These are phyloP conservation scores for Penicillium daleae DNA, from an alignment of 495 filamentous ascomycete genomes.

Conservation along the genomic window DNA sequence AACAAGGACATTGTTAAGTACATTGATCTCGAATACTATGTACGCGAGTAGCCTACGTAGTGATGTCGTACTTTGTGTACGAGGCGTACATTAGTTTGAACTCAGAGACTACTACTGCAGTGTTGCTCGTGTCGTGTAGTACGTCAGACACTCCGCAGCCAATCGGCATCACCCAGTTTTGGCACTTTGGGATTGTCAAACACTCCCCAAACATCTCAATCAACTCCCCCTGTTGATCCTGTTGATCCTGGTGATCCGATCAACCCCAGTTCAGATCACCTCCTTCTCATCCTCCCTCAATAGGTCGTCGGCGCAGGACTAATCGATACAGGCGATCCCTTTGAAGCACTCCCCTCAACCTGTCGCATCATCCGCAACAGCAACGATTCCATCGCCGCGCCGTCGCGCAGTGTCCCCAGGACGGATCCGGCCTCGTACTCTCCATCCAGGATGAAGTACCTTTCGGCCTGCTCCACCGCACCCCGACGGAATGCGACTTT, in stretches of 20 bases:
- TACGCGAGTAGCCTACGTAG: neutral
- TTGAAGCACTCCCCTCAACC: constrained; percentile 35
- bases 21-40: neutral
- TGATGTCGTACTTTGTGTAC: neutral
- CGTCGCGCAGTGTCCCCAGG: constrained; percentile 38
- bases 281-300: neutral
- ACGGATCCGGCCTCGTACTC: constrained; percentile 49
- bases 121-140: neutral
- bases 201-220: neutral
- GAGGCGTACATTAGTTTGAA: neutral
- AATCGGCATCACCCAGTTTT: neutral
- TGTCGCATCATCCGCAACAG: constrained; percentile 42
- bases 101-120: no score
- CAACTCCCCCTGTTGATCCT: neutral
- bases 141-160: neutral
- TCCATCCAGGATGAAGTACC: constrained; percentile 45
- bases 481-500: constrained; percentile 46
- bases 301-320: constrained; percentile 5
- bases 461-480: constrained; percentile 40
- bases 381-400: constrained; percentile 33
- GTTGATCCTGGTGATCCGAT: neutral
- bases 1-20: neutral
- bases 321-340: constrained; percentile 33
- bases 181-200: neutral
- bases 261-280: no score